These are phyloP conservation scores for Aspergillus campestris DNA, from an alignment of 495 filamentous ascomycete genomes.

Conservation along the genomic window DNA sequence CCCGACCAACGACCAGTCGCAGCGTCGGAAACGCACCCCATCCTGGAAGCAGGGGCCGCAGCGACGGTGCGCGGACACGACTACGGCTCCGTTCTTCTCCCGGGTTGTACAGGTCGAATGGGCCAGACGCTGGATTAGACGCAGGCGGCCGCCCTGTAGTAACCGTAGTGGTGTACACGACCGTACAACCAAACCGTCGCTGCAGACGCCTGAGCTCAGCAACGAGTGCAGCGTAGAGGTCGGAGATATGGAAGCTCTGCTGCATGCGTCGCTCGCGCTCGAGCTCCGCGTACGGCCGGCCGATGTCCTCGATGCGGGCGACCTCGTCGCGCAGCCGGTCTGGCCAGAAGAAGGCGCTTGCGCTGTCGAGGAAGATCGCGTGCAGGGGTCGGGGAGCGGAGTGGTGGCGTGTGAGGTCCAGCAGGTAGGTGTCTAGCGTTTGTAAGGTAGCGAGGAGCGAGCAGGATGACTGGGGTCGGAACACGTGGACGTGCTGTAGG, in stretches of 20 bases:
- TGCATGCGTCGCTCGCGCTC: conserved; percentile 21
- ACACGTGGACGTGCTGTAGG: conserved; percentile 44
- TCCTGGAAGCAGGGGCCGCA: conserved; percentile 34
- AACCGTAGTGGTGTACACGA: conserved; percentile 30
- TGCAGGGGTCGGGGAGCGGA: conserved; percentile 40
- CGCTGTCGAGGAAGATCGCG: conserved; percentile 45
- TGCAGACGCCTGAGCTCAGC: conserved; percentile 28
- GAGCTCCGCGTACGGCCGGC: conserved; percentile 21
- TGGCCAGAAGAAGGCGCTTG: conserved; percentile 51
- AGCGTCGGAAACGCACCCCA: conserved; percentile 42
- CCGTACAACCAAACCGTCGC: conserved; percentile 27
- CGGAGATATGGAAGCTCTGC: conserved; percentile 24
- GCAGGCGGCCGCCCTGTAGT: neutral
- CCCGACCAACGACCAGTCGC: conserved; percentile 38
- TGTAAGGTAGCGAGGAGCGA: conserved; percentile 45
- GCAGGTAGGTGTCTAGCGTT: conserved; percentile 42
- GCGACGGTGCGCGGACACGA: conserved; percentile 28
- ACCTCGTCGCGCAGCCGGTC: conserved; percentile 43
- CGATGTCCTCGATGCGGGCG: conserved; percentile 31
- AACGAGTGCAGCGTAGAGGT: conserved; percentile 28
- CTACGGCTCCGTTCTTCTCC: conserved; percentile 17
- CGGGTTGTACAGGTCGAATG: conserved; percentile 11
- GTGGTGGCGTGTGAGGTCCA: conserved; percentile 36
- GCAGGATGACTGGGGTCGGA: conserved; percentile 46
- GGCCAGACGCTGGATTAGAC: conserved; percentile 1